Base-by-base conservation (phyloP, 2,329 filamentous ascomycete species). In the Coleophoma cylindrospora region DNA sequence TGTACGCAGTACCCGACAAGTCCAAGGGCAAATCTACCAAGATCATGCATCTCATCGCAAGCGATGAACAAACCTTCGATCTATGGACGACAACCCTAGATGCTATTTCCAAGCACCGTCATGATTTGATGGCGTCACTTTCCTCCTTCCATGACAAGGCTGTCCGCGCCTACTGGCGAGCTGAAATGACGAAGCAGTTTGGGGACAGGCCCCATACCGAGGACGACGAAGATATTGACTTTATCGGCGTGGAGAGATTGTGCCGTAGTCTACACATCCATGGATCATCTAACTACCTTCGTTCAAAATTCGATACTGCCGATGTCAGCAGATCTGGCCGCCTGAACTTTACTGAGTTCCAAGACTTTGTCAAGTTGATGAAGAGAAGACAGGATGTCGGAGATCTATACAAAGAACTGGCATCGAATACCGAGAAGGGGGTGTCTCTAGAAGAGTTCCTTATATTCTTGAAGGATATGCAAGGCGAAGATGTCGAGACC, bases 241-340 rank as follows among this genome's bases (percentile, higher is more conserved):
- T 95, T 48, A 75, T 77, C 14, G 88, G 87, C 11, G 86, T 96
- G 32, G 86, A 91, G 64, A 84, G 85, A 52, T 77, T 97, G 13
- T 97, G 94, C 70, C 87, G 87, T 53, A 91, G 86, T 61, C 75
- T 97, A 43, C 91, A 97, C 66, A 96, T 99, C 61, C 91, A 96
- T 67, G 90, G 89, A 61, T 87, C 90, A 2, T 82, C 85, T 53
- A 79, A 81, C 49, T 85, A 87, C 43, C 74, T 97, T 4, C 82
- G 81, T 49, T 74, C 78, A 33, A 88, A 87, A 59, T 96, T 97
- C 61, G 74, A 80, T 50, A 77, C 81, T 52, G 89, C 87, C 6
- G 88, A 92, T 62, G 71, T 72, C n/a, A 76, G 78, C 21, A 71
- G 73, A 46, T 80, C 76, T 2, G 85, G 85, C 21, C 79, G 77